Evolutionary conservation across 176 grass and related monocot species (phyloP).

Genomic region (Alopecurus myosuroides): DNA sequence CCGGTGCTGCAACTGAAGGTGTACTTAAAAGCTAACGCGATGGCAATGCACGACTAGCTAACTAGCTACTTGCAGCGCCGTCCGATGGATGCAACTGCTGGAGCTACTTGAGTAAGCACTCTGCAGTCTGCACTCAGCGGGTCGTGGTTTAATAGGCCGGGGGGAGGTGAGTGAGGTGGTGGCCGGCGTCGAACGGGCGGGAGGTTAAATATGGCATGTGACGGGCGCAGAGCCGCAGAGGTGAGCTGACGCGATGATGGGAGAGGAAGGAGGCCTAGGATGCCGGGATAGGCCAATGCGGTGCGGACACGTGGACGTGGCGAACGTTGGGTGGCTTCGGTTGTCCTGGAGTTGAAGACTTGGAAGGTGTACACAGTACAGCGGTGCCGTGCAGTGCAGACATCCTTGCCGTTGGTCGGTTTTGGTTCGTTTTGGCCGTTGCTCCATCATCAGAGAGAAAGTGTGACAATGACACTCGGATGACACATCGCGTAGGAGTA

Average conservation of each 20-base stretch:
- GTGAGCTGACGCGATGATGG: slow-evolving; percentile 15
- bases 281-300: slow-evolving; percentile 23
- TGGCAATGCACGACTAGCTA: not conserved
- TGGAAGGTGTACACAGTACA: not conserved
- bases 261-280: slow-evolving; percentile 34
- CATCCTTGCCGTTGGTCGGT: not conserved
- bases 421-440: slow-evolving; percentile 35
- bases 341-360: not conserved
- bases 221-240: slow-evolving; percentile 14
- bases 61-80: not conserved
- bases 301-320: not conserved
- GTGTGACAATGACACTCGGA: not conserved
- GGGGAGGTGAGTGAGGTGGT: not conserved
- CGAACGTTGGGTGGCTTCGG: slow-evolving; percentile 34
- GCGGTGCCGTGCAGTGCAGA: not conserved
- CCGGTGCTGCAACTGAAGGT: not conserved
- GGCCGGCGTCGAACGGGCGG: slow-evolving; percentile 17
- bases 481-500: too few relatives aligned
- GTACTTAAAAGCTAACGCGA: not conserved
- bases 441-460: not conserved
- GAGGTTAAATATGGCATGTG: slow-evolving; percentile 45
- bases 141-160: slow-evolving; percentile 20
- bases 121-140: not conserved
- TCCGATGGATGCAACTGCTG: not conserved
- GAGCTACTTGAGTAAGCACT: not conserved